Evolutionary conservation across 176 grass and related monocot species (phyloP), one percentile per base, ranked within the genome.

Genomic region (Avena eriantha): DNA sequence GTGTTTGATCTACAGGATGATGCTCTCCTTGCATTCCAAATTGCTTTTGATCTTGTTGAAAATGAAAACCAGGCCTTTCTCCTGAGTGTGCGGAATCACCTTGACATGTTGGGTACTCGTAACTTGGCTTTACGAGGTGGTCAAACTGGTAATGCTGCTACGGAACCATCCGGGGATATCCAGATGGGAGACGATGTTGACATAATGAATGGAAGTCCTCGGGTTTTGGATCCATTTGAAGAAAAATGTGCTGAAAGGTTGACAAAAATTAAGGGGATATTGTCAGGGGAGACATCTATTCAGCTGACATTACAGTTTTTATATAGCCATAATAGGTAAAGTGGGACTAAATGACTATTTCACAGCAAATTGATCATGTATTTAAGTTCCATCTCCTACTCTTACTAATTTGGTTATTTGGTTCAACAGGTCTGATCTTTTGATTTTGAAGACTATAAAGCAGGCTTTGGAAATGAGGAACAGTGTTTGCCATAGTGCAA

Each of bases 11-110:
- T 91, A 17, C 90, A 99, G 97, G 94, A 99, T 78, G 97, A 97
- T 92, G 73, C 87, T 78, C 90, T 99, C 43, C 53, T 97, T 15
- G 92, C 94, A 56, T 99, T 90, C 90, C 97, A 99, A 89, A 99
- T 99, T 87, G 94, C 92, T 51, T 99, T 99, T 35, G 94, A 99
- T 92, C 87, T 97, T 3, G 92, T 90, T 56, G 97, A 99, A 89
- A 99, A 99, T 86, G 97, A 99, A 94, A 96, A 99, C 66, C 97
- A 99, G 78, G 97, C 97, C 33, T 99, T 99, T 56, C 92, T 99
- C 67, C 86, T 99, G 69, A 90, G 88, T 85, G 87, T 93, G 68
- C 85, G 85, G 82, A 97, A 93, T 83, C 77, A 70, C 79, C 83
- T 99, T 77, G 33, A 54, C 33, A 59, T 77, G 5, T 53, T 59